These are phyloP conservation scores for Lithospermum erythrorhizon DNA, from an alignment of 257 asterid genomes.

Conservation along the genomic window DNA sequence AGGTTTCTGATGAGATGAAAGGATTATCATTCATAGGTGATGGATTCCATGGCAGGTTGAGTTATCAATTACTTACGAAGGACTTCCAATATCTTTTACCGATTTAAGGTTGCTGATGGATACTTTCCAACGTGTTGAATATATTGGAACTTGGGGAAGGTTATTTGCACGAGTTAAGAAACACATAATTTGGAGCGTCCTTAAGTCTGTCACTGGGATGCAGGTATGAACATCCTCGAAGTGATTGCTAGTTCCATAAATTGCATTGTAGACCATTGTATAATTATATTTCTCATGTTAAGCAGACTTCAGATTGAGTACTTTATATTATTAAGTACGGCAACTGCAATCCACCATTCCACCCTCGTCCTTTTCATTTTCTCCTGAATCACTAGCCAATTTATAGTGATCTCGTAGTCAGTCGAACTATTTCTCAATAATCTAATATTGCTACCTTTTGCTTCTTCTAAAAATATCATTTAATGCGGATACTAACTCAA, in stretches of 20 bases:
- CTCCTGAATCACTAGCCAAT: no score
- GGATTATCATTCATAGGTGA: background rate
- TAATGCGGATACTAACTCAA: no score
- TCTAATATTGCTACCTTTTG: no score
- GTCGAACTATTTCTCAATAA: no score
- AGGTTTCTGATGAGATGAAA: background rate
- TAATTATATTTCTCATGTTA: background rate
- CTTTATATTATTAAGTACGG: no score
- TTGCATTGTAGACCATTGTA: background rate
- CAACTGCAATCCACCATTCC: no score
- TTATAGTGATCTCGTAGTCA: no score
- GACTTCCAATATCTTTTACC: conserved; percentile 91
- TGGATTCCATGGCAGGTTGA: conserved; percentile 51
- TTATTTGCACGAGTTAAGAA: conserved; percentile 95
- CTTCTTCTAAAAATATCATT: no score
- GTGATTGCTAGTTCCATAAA: no score
- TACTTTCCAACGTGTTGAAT: conserved; percentile 85
- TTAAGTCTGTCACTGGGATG: conserved; percentile 98
- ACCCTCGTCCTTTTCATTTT: no score
- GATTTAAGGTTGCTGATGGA: conserved; percentile 97
- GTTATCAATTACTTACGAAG: conserved; percentile 93
- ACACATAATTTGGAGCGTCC: conserved; percentile 97
- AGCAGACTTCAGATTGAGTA: background rate
- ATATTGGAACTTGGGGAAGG: conserved; percentile 97
- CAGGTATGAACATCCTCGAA: conserved; percentile 37